These are phyloP conservation scores for Colletotrichum sublineola DNA, from an alignment of 2,329 filamentous ascomycete genomes.

Conservation along the genomic window DNA sequence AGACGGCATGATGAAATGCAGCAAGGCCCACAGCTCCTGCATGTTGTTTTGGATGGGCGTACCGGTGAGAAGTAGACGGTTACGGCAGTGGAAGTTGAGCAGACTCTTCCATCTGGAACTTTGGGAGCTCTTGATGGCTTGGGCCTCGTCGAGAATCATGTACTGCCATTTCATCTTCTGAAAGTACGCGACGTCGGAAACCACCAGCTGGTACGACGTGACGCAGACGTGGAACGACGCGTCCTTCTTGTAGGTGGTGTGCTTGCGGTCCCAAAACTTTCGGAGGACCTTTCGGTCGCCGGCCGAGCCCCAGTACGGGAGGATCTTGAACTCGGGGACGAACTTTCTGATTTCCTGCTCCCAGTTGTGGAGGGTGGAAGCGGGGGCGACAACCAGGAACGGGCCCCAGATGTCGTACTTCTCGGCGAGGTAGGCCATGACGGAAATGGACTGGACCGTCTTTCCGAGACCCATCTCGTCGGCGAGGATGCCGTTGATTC, in stretches of 20 bases:
- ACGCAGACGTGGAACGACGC: constrained; percentile 96
- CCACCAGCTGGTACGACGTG: constrained; percentile 97
- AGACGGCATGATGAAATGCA: constrained; percentile 99
- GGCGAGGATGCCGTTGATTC: constrained; percentile 98
- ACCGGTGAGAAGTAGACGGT: constrained; percentile 91
- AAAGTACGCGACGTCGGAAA: constrained; percentile 96
- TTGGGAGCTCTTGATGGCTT: constrained; percentile 97
- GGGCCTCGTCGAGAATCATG: constrained; percentile 99
- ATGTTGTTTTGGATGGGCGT: constrained; percentile 99
- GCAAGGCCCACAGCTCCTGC: constrained; percentile 97
- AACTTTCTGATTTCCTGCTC: constrained; percentile 98
- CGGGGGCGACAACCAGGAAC: constrained; percentile 95
- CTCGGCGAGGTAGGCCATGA: constrained; percentile 98
- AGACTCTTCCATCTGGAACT: constrained; percentile 98
- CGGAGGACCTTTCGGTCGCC: constrained; percentile 95
- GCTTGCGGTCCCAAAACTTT: constrained; percentile 99
- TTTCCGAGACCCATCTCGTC: constrained; percentile 99
- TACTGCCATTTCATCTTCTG: constrained; percentile 99
- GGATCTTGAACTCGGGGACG: constrained; percentile 92
- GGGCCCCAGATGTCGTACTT: constrained; percentile 98
- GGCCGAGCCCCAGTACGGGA: constrained; percentile 97
- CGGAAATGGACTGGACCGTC: constrained; percentile 98
- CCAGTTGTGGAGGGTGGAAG: constrained; percentile 98
- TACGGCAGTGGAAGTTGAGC: constrained; percentile 93
- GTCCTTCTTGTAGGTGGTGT: constrained; percentile 93